phyloP scores from a whole-genome alignment of 345 rosid species.

The Gossypium arboreum region DNA sequence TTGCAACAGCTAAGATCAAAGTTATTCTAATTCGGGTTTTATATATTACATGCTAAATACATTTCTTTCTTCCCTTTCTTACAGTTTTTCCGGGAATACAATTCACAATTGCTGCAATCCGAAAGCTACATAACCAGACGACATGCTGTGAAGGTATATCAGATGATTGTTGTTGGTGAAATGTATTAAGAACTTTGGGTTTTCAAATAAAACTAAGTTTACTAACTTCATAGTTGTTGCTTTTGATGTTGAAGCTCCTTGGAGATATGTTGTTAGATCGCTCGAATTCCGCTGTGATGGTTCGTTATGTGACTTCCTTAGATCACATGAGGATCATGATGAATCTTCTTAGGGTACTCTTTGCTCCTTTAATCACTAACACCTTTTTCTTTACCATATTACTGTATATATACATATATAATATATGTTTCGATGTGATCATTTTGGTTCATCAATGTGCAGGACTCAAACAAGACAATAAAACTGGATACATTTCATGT shows the following conservation, averaged over 20 bases:
- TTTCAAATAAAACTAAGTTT: background rate
- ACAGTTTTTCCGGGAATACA: conserved; percentile 49
- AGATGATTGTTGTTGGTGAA: background rate
- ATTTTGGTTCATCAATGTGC: conserved; percentile 12
- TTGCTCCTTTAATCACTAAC: no score
- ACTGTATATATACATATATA: background rate
- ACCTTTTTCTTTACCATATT: no score
- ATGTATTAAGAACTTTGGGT: background rate
- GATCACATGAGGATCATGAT: conserved; percentile 67
- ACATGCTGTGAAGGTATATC: conserved; percentile 42
- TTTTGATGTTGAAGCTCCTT: conserved; percentile 31
- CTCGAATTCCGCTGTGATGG: conserved; percentile 58
- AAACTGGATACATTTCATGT: conserved; percentile 55
- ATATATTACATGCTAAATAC: background rate
- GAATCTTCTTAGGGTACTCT: conserved; percentile 65
- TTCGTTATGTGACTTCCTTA: conserved; percentile 57
- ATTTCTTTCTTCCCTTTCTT: background rate
- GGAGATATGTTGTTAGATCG: conserved; percentile 62
- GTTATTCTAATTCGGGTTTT: background rate
- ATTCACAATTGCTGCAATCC: conserved; percentile 35
- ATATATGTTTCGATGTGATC: background rate
- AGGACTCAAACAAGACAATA: conserved; percentile 53
- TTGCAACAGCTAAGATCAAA: no score
- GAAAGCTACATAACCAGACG: conserved; percentile 42
- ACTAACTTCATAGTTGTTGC: background rate